These are phyloP conservation scores for Westerdykella sp. DNA, from an alignment of 2,329 filamentous ascomycete species.

Conservation along the genomic window DNA sequence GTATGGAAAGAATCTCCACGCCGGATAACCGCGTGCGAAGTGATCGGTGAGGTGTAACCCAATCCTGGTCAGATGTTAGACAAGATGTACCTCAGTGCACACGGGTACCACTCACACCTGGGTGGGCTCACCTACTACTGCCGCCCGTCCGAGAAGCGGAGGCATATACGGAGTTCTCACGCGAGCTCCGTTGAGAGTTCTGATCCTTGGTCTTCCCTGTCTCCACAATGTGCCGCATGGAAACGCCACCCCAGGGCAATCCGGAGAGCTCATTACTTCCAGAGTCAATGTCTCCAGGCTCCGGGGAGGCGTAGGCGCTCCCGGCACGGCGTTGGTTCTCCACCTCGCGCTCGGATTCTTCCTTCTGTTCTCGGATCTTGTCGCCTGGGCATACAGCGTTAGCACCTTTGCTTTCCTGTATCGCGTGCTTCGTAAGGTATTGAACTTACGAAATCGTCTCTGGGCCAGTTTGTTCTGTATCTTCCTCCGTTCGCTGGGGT, in stretches of 20 bases:
- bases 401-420: background rate
- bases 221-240: constrained; percentile 49
- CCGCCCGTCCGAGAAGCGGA: constrained; percentile 34
- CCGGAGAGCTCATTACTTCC: constrained; percentile 54
- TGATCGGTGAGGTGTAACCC: constrained; percentile 37
- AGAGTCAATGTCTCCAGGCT: constrained; percentile 48
- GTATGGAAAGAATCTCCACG: constrained; percentile 24
- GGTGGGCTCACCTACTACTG: constrained; percentile 35
- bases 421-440: background rate
- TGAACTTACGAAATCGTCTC: constrained; percentile 64
- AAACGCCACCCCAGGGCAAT: constrained; percentile 66
- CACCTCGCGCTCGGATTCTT: constrained; percentile 57
- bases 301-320: constrained; percentile 57
- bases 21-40: constrained; percentile 35
- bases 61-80: constrained; percentile 27
- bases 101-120: constrained; percentile 22
- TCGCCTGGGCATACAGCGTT: constrained; percentile 48
- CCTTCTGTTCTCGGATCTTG: constrained; percentile 62
- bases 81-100: constrained; percentile 8
- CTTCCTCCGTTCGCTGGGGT: constrained; percentile 64
- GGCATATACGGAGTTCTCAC: constrained; percentile 36
- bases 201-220: constrained; percentile 42
- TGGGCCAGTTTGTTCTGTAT: constrained; percentile 74
- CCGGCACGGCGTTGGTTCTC: constrained; percentile 60
- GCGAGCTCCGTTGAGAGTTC: constrained; percentile 37